Base-by-base conservation (phyloP, 208 protist species). In the Naegleria lovaniensis region DNA sequence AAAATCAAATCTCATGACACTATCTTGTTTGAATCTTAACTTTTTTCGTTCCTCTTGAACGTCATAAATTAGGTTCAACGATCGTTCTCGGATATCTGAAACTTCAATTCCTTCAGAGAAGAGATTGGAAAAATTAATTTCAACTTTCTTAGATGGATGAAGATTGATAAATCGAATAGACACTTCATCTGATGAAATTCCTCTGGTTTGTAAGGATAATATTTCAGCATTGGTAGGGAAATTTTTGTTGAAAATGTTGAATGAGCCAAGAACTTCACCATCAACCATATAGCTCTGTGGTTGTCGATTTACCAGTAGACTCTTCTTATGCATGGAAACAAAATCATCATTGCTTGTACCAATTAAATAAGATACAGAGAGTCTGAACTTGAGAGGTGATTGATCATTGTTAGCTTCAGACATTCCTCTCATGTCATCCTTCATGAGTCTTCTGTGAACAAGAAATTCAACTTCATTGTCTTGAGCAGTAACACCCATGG, bases 381-480 rank as follows among this genome's bases (percentile, higher is more conserved):
- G 16, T 79, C 67, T 79, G n/a, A 79, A 79, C 38, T 51, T 85
- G 11, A 85, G n/a, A 43, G 83, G 6, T 33, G 39, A 48, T 6
- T 38, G 15, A 9, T 89, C 85, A 40, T 58, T 41, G 29, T 89
- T 89, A 19, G 48, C 85, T 89, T 89, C 36, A 19, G n/a, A 41
- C 85, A 89, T 89, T 33, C 87, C 87, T 90, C 87, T 75, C 25
- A 36, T 38, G 33, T 90, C 87, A 79, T 90, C 87, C 6, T n/a
- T 51, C 33, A 51, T 51, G 38, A 90, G 39, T 51, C 87, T 39
- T 51, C 87, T 39, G 39, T 90, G 87, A 11, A 79, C 25, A 13
- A 90, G 39, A 13, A 90, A 83, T 48, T 90, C 52, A 6, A 90
- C 38, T 51, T 67, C 33, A 51, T 67, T 38, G 19, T 33, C 9